phyloP scores from a whole-genome alignment of 2,329 filamentous ascomycete genomes.

The Colletotrichum kahawae region DNA sequence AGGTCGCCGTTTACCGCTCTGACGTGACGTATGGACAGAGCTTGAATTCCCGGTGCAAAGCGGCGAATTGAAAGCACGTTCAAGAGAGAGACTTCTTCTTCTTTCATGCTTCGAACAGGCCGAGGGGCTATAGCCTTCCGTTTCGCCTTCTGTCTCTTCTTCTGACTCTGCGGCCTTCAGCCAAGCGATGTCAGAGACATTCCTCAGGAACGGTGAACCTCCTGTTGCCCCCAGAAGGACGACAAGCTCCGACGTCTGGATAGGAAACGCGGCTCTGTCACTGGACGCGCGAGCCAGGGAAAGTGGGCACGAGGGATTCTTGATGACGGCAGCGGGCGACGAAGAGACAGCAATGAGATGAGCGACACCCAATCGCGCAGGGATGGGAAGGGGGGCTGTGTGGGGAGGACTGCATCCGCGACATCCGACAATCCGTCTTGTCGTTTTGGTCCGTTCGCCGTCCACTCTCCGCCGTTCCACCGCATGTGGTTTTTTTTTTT shows the following conservation, averaged over 20 bases:
- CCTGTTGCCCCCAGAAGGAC: not conserved
- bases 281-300: not conserved
- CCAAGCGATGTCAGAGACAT: not conserved
- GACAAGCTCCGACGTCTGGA: not conserved
- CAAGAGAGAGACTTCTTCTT: not conserved
- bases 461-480: not conserved
- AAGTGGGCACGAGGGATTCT: not conserved
- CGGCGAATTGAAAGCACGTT: not conserved
- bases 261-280: slow-evolving; percentile 9
- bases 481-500: not conserved
- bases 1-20: slow-evolving; percentile 1
- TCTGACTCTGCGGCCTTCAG: not conserved
- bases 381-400: not conserved
- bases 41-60: not conserved
- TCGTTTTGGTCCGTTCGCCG: slow-evolving; percentile 7
- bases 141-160: not conserved
- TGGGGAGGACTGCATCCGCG: slow-evolving; percentile 12
- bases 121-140: not conserved
- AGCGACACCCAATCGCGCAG: not conserved
- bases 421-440: slow-evolving; percentile 20
- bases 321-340: slow-evolving; percentile 4
- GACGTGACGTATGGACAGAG: not conserved
- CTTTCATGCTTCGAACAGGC: not conserved
- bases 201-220: not conserved
- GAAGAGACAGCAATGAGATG: not conserved